These are phyloP conservation scores for Aureobasidium sp. DNA, from an alignment of 2,329 filamentous ascomycete genomes.

Conservation along the genomic window DNA sequence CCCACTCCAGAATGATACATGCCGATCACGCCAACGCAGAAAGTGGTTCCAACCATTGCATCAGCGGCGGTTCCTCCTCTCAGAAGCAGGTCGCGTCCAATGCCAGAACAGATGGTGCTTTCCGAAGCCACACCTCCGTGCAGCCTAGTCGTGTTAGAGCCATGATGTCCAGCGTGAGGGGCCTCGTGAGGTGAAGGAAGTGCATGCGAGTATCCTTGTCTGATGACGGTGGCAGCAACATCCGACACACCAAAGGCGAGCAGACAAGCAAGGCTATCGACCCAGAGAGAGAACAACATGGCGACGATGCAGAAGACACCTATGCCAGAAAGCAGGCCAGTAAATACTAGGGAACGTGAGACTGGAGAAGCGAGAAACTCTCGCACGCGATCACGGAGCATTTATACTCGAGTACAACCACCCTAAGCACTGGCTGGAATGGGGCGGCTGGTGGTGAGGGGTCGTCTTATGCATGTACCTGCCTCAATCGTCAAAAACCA, in stretches of 20 bases:
- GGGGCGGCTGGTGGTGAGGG: not conserved
- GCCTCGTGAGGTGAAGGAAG: not conserved
- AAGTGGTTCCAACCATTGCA: conserved; percentile 40
- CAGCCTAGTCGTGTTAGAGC: not conserved
- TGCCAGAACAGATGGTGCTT: conserved; percentile 38
- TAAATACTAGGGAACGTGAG: not conserved
- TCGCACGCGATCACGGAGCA: not conserved
- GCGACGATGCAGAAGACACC: not conserved
- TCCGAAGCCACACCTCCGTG: conserved; percentile 43
- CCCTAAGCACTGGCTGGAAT: not conserved
- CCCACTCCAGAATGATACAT: conserved; percentile 62
- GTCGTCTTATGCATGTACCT: not conserved
- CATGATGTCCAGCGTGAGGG: not conserved
- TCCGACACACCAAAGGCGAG: not conserved
- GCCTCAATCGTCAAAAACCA: not conserved
- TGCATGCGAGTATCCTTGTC: not conserved
- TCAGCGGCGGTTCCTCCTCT: conserved; percentile 47
- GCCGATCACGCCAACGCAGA: conserved; percentile 43
- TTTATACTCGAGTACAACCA: not conserved
- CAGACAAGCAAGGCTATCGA: not conserved
- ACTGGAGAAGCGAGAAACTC: not conserved
- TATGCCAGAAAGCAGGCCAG: not conserved
- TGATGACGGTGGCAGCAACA: not conserved
- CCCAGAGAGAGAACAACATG: conserved; percentile 9
- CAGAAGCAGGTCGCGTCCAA: conserved; percentile 41